Evolutionary conservation across 768 basidiomycete species (phyloP).

Genomic region (Scleroderma citrinum): DNA sequence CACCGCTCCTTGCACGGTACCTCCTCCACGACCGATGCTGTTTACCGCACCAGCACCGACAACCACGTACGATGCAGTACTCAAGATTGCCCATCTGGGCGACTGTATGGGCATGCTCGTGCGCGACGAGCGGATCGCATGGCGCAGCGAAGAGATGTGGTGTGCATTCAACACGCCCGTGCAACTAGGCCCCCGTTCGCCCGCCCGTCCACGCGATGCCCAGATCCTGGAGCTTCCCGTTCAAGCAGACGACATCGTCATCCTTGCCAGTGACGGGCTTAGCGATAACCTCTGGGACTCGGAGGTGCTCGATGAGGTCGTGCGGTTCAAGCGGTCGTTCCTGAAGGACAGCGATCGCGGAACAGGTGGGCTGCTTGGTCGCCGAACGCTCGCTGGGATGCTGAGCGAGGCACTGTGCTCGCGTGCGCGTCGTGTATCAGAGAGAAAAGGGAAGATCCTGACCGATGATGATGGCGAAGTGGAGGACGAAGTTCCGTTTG

Average conservation of each 20-base stretch:
- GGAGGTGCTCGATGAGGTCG: constrained; percentile 78
- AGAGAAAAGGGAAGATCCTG: constrained; percentile 31
- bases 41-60: constrained; percentile 17
- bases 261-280: constrained; percentile 77
- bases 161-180: constrained; percentile 71
- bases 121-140: constrained; percentile 69
- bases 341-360: constrained; percentile 16
- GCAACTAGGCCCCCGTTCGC: constrained; percentile 56
- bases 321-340: constrained; percentile 45
- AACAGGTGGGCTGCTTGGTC: constrained; percentile 30
- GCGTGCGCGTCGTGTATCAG: constrained; percentile 65
- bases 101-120: constrained; percentile 88
- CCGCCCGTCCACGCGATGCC: constrained; percentile 62
- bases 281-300: constrained; percentile 88
- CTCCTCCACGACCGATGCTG: constrained; percentile 15
- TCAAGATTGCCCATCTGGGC: constrained; percentile 80
- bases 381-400: constrained; percentile 59
- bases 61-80: constrained; percentile 48
- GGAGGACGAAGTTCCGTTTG: constrained; percentile 72
- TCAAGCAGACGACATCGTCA: constrained; percentile 65
- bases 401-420: constrained; percentile 78
- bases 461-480: constrained; percentile 22
- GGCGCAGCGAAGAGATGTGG: constrained; percentile 93
- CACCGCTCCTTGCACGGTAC: constrained; percentile 6
- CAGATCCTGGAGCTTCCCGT: constrained; percentile 68